These are phyloP conservation scores for Clarireedia sp. DNA, from an alignment of 2,329 filamentous ascomycete genomes.

Conservation along the genomic window DNA sequence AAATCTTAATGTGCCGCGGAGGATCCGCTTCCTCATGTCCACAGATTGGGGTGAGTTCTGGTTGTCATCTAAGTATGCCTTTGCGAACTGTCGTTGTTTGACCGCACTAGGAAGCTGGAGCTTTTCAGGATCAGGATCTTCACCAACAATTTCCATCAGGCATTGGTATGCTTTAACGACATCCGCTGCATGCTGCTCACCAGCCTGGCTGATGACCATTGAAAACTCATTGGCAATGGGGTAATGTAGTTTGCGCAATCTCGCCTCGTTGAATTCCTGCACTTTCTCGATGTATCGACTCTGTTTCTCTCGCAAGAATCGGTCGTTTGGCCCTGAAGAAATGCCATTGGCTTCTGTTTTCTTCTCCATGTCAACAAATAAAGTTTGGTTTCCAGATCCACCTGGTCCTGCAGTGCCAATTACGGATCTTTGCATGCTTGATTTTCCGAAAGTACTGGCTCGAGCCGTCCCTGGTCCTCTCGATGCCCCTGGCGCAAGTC, in stretches of 20 bases:
- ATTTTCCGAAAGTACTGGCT: conserved; percentile 58
- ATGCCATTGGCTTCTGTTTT: conserved; percentile 43
- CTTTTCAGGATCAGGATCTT: conserved; percentile 54
- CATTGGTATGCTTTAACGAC: conserved; percentile 77
- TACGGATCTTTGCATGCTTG: conserved; percentile 71
- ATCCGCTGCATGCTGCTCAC: conserved; percentile 64
- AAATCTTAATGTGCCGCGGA: conserved; percentile 70
- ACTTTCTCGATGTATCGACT: conserved; percentile 72
- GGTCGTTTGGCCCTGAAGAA: conserved; percentile 52
- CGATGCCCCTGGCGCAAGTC: conserved; percentile 29
- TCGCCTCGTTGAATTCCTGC: conserved; percentile 66
- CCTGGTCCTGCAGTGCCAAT: conserved; percentile 72
- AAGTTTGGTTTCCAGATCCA: conserved; percentile 48
- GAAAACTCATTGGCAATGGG: conserved; percentile 71
- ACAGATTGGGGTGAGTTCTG: conserved; percentile 55
- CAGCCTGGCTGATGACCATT: conserved; percentile 61
- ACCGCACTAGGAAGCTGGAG: conserved; percentile 55
- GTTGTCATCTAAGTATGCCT: conserved; percentile 69
- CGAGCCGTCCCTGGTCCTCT: conserved; percentile 25
- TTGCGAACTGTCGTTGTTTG: conserved; percentile 67
- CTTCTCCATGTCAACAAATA: conserved; percentile 63
- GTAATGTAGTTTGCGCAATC: conserved; percentile 58
- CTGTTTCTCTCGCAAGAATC: conserved; percentile 77
- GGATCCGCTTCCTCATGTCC: conserved; percentile 67
- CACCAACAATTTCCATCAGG: conserved; percentile 69